phyloP scores from a whole-genome alignment of 2,329 filamentous ascomycete genomes.

The Aphanoascus verrucosus region DNA sequence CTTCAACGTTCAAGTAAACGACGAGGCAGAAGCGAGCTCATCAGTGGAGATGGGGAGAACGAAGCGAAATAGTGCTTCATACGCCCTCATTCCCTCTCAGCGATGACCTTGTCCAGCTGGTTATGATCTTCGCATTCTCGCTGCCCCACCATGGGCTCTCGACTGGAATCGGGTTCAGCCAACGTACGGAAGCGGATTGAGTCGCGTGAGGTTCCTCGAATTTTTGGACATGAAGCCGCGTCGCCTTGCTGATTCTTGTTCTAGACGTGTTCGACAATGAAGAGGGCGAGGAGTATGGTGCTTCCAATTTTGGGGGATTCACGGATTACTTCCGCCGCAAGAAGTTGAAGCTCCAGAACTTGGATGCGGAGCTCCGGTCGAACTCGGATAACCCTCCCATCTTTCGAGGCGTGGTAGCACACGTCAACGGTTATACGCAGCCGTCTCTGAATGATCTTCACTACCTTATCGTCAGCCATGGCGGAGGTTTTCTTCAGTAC shows the following conservation, averaged over 20 bases:
- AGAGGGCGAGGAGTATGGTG: conserved; percentile 80
- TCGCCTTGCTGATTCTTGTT: conserved; percentile 12
- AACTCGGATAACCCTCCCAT: conserved; percentile 66
- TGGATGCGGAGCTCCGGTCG: conserved; percentile 70
- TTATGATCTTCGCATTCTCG: conserved; percentile 6
- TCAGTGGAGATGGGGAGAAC: neutral
- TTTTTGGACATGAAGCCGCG: neutral
- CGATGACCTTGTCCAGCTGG: neutral
- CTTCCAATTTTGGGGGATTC: conserved; percentile 80
- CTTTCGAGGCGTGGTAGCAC: conserved; percentile 80
- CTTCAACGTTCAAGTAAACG: no score
- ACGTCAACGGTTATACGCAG: conserved; percentile 93
- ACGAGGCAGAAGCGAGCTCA: no score
- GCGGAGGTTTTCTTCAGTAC: conserved; percentile 91
- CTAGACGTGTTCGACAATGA: conserved; percentile 65
- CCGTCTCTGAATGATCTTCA: conserved; percentile 84
- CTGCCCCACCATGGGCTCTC: conserved; percentile 46
- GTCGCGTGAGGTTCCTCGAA: conserved; percentile 34
- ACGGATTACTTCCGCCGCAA: conserved; percentile 87
- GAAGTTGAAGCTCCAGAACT: conserved; percentile 93
- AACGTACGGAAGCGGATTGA: conserved; percentile 54
- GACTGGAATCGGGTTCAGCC: conserved; percentile 49
- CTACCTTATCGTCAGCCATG: conserved; percentile 76
- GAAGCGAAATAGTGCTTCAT: no score
- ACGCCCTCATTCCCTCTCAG: neutral